Evolutionary conservation across 768 basidiomycete genomes (phyloP).

Genomic region (Suillus fuscotomentosus): DNA sequence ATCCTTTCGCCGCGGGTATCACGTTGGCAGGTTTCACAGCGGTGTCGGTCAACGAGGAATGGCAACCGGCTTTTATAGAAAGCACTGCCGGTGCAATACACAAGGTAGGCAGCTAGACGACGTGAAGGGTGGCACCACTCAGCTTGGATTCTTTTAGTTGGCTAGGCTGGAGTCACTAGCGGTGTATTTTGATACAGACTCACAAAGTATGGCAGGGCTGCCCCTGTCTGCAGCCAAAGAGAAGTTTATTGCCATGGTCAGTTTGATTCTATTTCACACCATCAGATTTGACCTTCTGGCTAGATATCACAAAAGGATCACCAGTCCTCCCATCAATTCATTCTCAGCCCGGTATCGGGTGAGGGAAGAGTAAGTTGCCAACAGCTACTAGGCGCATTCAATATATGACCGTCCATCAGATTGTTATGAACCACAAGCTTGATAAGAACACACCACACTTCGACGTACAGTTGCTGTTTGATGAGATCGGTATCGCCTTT

Average conservation of each 20-base stretch:
- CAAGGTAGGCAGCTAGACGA: slow-evolving; percentile 53
- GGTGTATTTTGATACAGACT: slow-evolving; percentile 94
- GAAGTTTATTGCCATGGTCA: slow-evolving; percentile 74
- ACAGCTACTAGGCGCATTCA: background rate
- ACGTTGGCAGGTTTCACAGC: slow-evolving; percentile 88
- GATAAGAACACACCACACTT: slow-evolving; percentile 77
- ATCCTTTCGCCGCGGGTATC: slow-evolving; percentile 90
- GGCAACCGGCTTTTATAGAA: slow-evolving; percentile 92
- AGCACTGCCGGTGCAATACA: slow-evolving; percentile 84
- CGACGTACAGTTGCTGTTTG: slow-evolving; percentile 84
- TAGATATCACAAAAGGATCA: slow-evolving; percentile 53
- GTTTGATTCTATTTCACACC: slow-evolving; percentile 9
- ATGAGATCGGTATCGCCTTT: slow-evolving; percentile 89
- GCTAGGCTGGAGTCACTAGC: slow-evolving; percentile 85
- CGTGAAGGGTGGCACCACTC: slow-evolving; percentile 1
- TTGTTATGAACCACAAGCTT: slow-evolving; percentile 79
- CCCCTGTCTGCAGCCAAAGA: slow-evolving; percentile 62
- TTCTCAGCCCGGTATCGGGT: slow-evolving; percentile 93
- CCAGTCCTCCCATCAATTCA: slow-evolving; percentile 72
- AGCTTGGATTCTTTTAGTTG: slow-evolving; percentile 46
- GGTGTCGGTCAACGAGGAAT: slow-evolving; percentile 82
- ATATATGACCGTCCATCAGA: slow-evolving; percentile 37
- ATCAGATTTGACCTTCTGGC: background rate
- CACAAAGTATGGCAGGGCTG: slow-evolving; percentile 71
- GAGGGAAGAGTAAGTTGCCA: slow-evolving; percentile 72